phyloP scores from a whole-genome alignment of 139 green algal species.

The Chlorella sp. region DNA sequence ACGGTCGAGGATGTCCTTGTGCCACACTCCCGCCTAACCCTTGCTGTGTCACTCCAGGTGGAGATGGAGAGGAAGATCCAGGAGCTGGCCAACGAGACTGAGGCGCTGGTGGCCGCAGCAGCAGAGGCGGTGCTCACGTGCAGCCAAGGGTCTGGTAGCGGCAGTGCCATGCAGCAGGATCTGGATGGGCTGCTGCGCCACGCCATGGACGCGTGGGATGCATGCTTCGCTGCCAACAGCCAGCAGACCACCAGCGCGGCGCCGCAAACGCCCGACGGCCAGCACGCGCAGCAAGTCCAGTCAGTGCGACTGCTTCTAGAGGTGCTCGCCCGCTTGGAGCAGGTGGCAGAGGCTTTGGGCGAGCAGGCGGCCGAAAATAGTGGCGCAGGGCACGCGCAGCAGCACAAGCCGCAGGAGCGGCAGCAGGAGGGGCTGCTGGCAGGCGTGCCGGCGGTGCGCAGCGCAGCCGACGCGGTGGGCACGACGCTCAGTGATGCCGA shows the following conservation, averaged over 20 bases:
- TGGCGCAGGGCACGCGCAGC: neutral
- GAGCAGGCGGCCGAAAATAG: neutral
- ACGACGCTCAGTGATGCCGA: no score
- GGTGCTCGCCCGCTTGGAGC: conserved; percentile 28
- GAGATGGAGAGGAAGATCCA: neutral
- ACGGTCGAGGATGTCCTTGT: neutral
- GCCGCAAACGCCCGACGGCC: neutral
- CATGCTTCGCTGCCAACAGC: neutral
- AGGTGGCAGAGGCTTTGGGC: conserved; percentile 10
- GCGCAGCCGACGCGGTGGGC: no score
- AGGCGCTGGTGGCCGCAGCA: conserved; percentile 20
- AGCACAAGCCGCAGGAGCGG: conserved; percentile 1
- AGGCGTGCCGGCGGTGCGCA: neutral
- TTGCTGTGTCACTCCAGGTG: no score
- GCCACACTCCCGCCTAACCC: no score
- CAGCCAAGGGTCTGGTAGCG: conserved; percentile 1
- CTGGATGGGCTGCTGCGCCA: neutral
- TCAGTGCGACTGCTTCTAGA: conserved; percentile 9
- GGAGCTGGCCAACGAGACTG: neutral
- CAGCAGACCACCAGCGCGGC: neutral
- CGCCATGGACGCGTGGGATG: neutral
- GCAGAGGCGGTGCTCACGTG: conserved; percentile 42
- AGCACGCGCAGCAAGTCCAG: conserved; percentile 24
- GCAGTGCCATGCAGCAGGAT: no score
- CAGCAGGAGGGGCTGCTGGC: neutral